Conservation (phyloP, 2,329 filamentous ascomycete species). For the Venturia pyrina region DNA sequence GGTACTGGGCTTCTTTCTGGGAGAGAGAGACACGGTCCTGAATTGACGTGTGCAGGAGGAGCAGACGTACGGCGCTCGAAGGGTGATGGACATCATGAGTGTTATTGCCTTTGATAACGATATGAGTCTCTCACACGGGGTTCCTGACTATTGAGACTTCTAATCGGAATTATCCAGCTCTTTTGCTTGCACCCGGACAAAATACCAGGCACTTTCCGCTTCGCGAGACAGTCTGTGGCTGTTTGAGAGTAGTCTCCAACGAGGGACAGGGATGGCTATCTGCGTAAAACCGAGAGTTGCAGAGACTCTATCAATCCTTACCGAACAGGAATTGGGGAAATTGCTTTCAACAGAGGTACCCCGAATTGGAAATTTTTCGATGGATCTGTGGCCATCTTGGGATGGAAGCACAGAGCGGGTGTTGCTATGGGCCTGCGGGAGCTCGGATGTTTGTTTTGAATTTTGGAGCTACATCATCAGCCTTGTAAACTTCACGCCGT, state of each 20-base stretch:
- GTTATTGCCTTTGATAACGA: background rate
- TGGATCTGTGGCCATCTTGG: background rate
- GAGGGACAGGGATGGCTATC: background rate
- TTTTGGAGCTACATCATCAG: background rate
- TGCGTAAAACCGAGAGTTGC: background rate
- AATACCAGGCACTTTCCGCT: background rate
- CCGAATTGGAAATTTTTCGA: background rate
- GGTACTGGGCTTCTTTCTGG: no score
- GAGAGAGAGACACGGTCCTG: constrained; percentile 5
- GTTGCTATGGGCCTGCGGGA: background rate
- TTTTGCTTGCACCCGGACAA: background rate
- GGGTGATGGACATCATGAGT: constrained; percentile 2
- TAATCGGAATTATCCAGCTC: background rate
- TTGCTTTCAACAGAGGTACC: background rate
- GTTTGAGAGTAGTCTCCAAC: background rate
- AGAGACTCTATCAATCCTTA: background rate
- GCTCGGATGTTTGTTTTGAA: background rate
- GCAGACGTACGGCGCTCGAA: constrained; percentile 19
- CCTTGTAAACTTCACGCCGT: background rate
- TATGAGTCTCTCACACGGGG: background rate
- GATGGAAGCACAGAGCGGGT: background rate
- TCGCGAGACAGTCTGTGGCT: background rate
- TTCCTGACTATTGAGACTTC: background rate
- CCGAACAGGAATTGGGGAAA: background rate
- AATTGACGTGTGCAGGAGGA: constrained; percentile 20